Evolutionary conservation across 768 basidiomycete species (phyloP).

Genomic region (Boletus sp.): DNA sequence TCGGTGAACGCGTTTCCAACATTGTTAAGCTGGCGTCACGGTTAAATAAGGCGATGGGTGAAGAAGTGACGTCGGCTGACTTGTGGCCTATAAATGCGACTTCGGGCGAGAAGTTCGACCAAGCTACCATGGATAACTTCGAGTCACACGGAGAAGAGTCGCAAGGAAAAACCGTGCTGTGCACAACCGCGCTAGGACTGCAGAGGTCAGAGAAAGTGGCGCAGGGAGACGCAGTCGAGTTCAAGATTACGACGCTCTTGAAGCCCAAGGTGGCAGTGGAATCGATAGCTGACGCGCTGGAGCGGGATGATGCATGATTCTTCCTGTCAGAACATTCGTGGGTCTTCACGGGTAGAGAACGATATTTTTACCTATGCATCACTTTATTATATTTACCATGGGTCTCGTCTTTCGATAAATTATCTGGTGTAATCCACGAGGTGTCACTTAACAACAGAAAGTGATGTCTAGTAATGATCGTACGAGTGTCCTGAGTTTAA

Average conservation of each 20-base stretch:
- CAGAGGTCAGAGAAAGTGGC: constrained; percentile 36
- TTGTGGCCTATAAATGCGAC: constrained; percentile 48
- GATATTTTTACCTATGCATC: constrained; percentile 10
- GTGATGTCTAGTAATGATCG: neutral
- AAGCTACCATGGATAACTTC: constrained; percentile 45
- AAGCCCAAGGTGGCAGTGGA: constrained; percentile 57
- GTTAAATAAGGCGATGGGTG: constrained; percentile 50
- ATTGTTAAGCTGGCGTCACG: constrained; percentile 32
- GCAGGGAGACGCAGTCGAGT: constrained; percentile 42
- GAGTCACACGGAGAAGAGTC: constrained; percentile 22
- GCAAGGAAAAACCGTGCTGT: constrained; percentile 38
- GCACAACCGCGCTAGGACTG: constrained; percentile 59
- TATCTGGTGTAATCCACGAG: constrained; percentile 11
- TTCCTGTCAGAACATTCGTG: neutral
- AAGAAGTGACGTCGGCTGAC: constrained; percentile 57
- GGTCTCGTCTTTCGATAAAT: constrained; percentile 22
- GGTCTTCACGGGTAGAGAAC: constrained; percentile 2
- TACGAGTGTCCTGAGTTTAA: neutral
- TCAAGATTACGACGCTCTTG: constrained; percentile 48
- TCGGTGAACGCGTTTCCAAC: constrained; percentile 36
- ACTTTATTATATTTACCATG: constrained; percentile 30
- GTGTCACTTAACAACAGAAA: constrained; percentile 6
- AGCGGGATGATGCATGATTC: constrained; percentile 26
- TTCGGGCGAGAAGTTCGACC: constrained; percentile 42
- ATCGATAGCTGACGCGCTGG: constrained; percentile 28